Conservation (phyloP, 2,329 filamentous ascomycete genomes). For the Stromatinia cepivora region DNA sequence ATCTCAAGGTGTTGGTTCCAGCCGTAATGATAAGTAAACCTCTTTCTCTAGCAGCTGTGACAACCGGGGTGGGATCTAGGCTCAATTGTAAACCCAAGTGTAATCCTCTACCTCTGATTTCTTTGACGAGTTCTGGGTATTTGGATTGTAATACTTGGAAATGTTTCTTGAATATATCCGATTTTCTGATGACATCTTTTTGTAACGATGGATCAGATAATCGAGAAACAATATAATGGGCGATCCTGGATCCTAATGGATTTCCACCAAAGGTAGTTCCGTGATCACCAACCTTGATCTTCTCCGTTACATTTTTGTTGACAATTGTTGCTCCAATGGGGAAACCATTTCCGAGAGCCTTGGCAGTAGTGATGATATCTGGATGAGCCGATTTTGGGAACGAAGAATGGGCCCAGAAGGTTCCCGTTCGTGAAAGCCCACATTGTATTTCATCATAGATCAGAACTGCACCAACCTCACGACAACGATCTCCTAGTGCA, state of each 20-base stretch:
- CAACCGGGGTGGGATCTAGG: conserved; percentile 68
- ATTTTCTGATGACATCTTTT: conserved; percentile 67
- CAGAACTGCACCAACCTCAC: conserved; percentile 82
- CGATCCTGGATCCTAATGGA: conserved; percentile 68
- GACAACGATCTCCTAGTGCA: conserved; percentile 80
- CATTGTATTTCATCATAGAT: conserved; percentile 98
- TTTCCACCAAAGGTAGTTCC: conserved; percentile 76
- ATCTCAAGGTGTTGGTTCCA: conserved; percentile 86
- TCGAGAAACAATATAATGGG: conserved; percentile 79
- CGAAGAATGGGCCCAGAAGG: conserved; percentile 81
- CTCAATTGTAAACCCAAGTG: conserved; percentile 84
- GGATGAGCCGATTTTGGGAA: conserved; percentile 81
- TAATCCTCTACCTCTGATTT: conserved; percentile 79
- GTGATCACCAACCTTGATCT: conserved; percentile 66
- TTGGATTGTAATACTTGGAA: conserved; percentile 57
- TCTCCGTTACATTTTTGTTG: conserved; percentile 62
- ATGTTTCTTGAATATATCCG: conserved; percentile 57
- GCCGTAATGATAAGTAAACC: conserved; percentile 90
- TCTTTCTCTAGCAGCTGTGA: conserved; percentile 83
- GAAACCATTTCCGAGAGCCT: conserved; percentile 94
- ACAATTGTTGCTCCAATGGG: conserved; percentile 82
- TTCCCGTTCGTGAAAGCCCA: conserved; percentile 82
- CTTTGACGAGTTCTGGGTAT: conserved; percentile 71
- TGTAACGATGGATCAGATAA: conserved; percentile 73
- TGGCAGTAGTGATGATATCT: conserved; percentile 90